Conservation (phyloP, 2,329 filamentous ascomycete species). For the Pestalotiopsis sp. region DNA sequence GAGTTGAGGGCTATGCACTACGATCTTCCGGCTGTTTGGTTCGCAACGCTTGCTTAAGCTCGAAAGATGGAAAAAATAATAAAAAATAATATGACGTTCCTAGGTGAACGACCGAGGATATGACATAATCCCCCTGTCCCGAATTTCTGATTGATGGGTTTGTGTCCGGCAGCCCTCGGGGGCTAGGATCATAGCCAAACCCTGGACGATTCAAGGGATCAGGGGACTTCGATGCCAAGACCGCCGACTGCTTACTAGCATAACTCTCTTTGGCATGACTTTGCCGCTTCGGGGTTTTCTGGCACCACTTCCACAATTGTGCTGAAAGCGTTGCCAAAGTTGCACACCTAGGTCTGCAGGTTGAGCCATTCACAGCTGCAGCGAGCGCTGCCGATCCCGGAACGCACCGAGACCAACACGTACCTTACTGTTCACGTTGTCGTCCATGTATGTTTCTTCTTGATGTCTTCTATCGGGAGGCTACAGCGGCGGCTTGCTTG, state of each 20-base stretch:
- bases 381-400: not conserved
- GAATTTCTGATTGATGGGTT: not conserved
- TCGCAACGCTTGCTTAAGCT: not conserved
- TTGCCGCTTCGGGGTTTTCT: not conserved
- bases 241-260: not conserved
- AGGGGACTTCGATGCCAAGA: not conserved
- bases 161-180: not conserved
- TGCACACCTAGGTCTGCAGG: not conserved
- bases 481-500: not conserved
- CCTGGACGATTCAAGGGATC: not conserved
- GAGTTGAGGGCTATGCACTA: not conserved
- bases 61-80: not conserved
- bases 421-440: not conserved
- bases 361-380: not conserved
- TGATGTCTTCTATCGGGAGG: not conserved
- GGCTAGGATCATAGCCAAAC: not conserved
- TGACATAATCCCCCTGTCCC: slow-evolving; percentile 4
- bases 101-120: not conserved
- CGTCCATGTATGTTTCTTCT: not conserved
- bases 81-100: not conserved
- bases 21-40: not conserved
- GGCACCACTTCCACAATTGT: slow-evolving; percentile 6
- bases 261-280: not conserved
- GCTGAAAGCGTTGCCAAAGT: not conserved
- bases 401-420: not conserved